Evolutionary conservation across 2,329 filamentous ascomycete genomes (phyloP), one percentile per base, ranked within the genome.

Genomic region (Calonectria crousiana): DNA sequence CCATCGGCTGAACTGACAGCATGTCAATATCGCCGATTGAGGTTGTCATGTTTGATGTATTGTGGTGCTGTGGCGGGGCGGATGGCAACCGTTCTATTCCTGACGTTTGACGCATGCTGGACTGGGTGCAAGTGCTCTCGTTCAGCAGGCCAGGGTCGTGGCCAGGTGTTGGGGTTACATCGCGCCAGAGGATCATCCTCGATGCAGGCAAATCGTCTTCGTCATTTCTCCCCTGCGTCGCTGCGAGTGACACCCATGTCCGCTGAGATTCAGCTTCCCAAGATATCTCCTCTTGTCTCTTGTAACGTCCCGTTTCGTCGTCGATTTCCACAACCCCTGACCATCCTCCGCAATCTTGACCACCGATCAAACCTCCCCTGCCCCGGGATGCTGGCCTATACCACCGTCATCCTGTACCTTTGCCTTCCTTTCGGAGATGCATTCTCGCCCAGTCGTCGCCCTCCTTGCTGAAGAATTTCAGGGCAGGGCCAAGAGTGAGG

Each of bases 151-250:
- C 78, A 80, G 78, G 78, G 78, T 80, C 28, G 68, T 49, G 64
- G 67, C 69, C 72, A 78, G 76, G 77, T 78, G 76, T 68, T 73
- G 47, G 51, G 75, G 78, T 80, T 60, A 80, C 78, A 80, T 80
- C 78, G 78, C 65, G 74, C 32, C 62, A 71, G 72, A 68, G 74
- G 72, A 58, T 71, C 74, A 72, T 74, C 76, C 77, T 75, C 36
- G 26, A 66, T 52, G 52, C 51, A 60, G 67, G 66, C 72, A 49
- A 74, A 67, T 74, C 64, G 52, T 56, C 69, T 72, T 65, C 53
- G 60, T 70, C 74, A 79, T 75, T 70, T 73, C 75, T 78, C 76
- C 70, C 77, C 73, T 78, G 68, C 69, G 60, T 71, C 67, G 47
- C 53, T 28, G 16, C 60, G 18, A 65, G 36, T 47, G 10, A 68